phyloP scores from a whole-genome alignment of 1,284 basidiomycete genomes.

The Puccinia hordei region DNA sequence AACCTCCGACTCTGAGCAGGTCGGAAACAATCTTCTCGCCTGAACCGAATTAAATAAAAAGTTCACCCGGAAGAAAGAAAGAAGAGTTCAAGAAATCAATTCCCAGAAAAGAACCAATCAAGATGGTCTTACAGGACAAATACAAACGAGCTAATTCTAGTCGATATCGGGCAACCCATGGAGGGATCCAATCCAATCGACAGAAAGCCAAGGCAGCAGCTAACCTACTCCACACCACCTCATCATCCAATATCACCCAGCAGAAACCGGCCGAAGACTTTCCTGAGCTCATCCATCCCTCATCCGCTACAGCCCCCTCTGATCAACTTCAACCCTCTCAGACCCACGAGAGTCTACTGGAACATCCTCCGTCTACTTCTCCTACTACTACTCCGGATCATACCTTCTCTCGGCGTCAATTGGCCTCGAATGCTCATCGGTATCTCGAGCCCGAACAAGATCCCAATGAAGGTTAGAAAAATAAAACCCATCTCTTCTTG shows the following conservation, averaged over 20 bases:
- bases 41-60: no score
- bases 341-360: background rate
- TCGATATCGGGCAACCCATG: slow-evolving; percentile 41
- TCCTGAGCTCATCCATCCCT: background rate
- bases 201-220: slow-evolving; percentile 17
- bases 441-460: slow-evolving; percentile 50
- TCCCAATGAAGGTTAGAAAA: slow-evolving; percentile 33
- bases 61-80: no score
- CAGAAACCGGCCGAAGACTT: background rate
- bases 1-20: no score
- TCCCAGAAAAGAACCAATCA: background rate
- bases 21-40: no score
- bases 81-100: no score
- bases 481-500: background rate
- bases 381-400: background rate
- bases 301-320: background rate
- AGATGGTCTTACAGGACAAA: slow-evolving; percentile 46
- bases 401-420: slow-evolving; percentile 1
- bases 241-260: no score
- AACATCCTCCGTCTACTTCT: background rate
- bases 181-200: slow-evolving; percentile 42
- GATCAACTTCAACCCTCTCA: background rate
- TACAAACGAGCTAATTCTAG: slow-evolving; percentile 42
- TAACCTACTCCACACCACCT: background rate
- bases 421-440: slow-evolving; percentile 27